Evolutionary conservation across 768 basidiomycete genomes (phyloP), one percentile per base, ranked within the genome.

Genomic region (Lyophyllum shimeji): DNA sequence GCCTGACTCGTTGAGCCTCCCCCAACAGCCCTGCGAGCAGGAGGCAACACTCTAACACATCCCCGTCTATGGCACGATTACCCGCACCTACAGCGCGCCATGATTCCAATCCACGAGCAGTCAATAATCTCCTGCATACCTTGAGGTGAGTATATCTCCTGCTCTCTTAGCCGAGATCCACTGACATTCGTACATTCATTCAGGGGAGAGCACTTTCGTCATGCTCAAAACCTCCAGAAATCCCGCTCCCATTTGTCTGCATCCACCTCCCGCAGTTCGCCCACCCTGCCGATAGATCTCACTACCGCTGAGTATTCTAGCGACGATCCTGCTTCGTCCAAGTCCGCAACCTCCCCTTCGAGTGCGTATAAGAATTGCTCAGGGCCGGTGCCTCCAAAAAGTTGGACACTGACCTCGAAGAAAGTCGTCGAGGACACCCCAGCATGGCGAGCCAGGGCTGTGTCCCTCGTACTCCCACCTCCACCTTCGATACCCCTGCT

Each of bases 151-250:
- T 46, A 33, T 46, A 21, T n/a, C 45, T 47, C 45, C 20, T 40
- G 15, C 31, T 12, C 12, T 2, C n/a, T 48, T 51, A 6, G 15
- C 46, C 54, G 20, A 46, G 45, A 25, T 13, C 34, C 20, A 13
- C 34, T 44, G 54, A 34, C 29, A 29, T 29, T 29, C 29, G 20
- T 42, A 42, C 37, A 24, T 43, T 42, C 48, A 40, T 27, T 3
- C 56, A 90, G 88, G 65, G 88, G 86, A 9, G 89, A 91, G 66
- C 84, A 90, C 42, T 89, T 85, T 55, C 78, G 87, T 51, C 89
- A 81, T 58, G 62, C 71, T 33, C 85, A 82, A 55, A 90, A 90
- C 64, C 59, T 80, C 6, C 76, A 57, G 42, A 63, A 70, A n/a
- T 74, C 76, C 29, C 67, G 68, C 13, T 53, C 65, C 6, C 71